A percentile compares a stretch with the other conserved stretches of the same genome.
Conservation (phyloP, 305 asterid species). For the Andrographis paniculata region DNA sequence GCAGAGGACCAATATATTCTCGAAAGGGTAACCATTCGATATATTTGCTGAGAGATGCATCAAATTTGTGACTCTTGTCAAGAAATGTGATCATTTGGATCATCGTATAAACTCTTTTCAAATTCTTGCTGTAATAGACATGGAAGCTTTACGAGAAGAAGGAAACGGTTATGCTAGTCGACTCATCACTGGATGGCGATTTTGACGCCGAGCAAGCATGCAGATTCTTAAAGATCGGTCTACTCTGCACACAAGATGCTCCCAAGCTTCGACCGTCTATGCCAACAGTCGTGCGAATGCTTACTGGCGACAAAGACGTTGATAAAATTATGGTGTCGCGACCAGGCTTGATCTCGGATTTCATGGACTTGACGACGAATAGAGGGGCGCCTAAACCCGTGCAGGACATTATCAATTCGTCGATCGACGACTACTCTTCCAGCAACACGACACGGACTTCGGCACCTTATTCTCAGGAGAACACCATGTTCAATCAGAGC, state of each 20-base stretch:
- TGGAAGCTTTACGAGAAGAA: slow-evolving; percentile 48
- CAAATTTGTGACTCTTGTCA: not conserved
- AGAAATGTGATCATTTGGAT: too few species aligned
- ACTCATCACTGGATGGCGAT: slow-evolving; percentile 35
- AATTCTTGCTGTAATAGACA: slow-evolving; percentile 26
- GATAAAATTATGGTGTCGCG: slow-evolving; percentile 11
- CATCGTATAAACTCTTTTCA: too few species aligned
- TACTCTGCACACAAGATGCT: slow-evolving; percentile 60
- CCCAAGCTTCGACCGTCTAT: slow-evolving; percentile 64
- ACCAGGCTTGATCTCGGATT: not conserved
- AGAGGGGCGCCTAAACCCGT: not conserved
- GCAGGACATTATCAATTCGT: not conserved
- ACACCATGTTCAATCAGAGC: slow-evolving; percentile 33
- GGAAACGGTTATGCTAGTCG: slow-evolving; percentile 43
- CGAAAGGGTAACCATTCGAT: slow-evolving; percentile 42
- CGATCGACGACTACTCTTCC: not conserved
- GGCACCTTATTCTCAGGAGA: slow-evolving; percentile 32
- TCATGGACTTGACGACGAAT: not conserved
- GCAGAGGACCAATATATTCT: slow-evolving; percentile 48
- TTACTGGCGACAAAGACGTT: slow-evolving; percentile 31
- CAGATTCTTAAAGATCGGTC: slow-evolving; percentile 47
- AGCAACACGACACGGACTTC: slow-evolving; percentile 24
- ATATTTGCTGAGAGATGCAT: not conserved
- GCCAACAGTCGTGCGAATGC: slow-evolving; percentile 52
- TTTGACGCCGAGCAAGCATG: slow-evolving; percentile 62